Evolutionary conservation across 2,329 filamentous ascomycete genomes (phyloP).

Genomic region (Alternaria rosae): DNA sequence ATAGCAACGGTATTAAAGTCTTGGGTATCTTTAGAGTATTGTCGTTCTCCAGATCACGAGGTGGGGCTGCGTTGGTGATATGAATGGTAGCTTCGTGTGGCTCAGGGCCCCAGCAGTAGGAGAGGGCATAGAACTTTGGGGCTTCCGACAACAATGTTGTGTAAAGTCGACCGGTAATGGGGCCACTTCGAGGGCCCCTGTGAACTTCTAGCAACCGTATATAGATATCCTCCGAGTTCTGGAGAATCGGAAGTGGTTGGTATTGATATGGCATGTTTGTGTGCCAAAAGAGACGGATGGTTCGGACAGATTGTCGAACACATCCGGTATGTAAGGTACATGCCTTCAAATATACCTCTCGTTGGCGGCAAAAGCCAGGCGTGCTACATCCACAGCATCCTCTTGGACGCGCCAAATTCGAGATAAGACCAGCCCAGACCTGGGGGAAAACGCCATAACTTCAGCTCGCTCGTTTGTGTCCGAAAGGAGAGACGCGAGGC

Average conservation of each 20-base stretch:
- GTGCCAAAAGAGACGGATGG: neutral
- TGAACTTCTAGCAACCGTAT: neutral
- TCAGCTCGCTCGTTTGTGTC: neutral
- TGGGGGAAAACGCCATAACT: neutral
- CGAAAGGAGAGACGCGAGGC: neutral
- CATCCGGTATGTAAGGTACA: neutral
- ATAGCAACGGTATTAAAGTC: neutral
- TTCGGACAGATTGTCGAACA: no score
- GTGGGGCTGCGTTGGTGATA: neutral
- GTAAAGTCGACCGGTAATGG: neutral
- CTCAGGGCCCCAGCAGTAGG: neutral
- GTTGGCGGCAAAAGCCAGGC: rapidly evolving
- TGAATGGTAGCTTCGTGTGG: neutral
- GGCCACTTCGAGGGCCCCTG: neutral
- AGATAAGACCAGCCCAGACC: neutral
- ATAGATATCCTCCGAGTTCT: neutral
- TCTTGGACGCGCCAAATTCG: rapidly evolving
- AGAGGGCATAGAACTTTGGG: neutral
- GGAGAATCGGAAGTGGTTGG: neutral
- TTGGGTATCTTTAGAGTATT: neutral
- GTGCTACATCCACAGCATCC: neutral
- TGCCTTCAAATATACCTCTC: neutral
- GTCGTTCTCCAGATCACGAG: neutral
- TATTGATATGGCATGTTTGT: neutral
- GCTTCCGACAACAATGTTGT: neutral